These are phyloP conservation scores for Closterium sp. DNA, from an alignment of 139 green algal species.

Conservation along the genomic window DNA sequence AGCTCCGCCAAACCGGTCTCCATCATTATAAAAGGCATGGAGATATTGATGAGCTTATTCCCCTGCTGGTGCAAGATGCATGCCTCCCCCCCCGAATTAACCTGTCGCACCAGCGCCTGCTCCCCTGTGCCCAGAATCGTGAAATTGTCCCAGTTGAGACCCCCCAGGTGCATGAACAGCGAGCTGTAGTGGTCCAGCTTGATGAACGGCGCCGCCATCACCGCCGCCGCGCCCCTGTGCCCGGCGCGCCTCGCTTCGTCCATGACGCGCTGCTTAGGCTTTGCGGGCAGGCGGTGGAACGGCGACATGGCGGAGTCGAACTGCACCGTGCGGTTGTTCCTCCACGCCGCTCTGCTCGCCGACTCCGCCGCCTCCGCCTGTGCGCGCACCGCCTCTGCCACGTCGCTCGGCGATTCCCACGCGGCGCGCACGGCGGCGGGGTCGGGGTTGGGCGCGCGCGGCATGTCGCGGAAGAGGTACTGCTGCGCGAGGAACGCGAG, in stretches of 20 bases:
- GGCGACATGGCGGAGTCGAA: background rate
- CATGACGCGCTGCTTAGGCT: background rate
- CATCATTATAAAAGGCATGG: background rate
- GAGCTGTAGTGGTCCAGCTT: constrained; percentile 17
- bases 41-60: constrained; percentile 1
- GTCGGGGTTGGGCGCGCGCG: too few relatives aligned
- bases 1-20: constrained; percentile 5
- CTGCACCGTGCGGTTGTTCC: background rate
- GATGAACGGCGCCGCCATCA: background rate
- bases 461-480: too few relatives aligned
- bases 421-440: too few relatives aligned
- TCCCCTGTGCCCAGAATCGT: constrained; percentile 2
- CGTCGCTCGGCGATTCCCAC: background rate
- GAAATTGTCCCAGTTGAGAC: background rate
- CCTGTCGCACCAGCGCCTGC: background rate
- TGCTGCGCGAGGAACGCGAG: background rate
- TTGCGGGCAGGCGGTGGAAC: background rate
- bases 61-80: constrained; percentile 25
- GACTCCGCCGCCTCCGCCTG: background rate
- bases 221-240: too few relatives aligned
- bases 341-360: background rate
- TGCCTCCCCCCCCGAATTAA: background rate
- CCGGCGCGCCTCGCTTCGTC: too few relatives aligned
- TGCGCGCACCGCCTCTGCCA: background rate
- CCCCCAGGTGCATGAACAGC: constrained; percentile 7